Evolutionary conservation across 768 basidiomycete genomes (phyloP), one percentile per base, ranked within the genome.

Genomic region (Cyclocybe cylindracea): DNA sequence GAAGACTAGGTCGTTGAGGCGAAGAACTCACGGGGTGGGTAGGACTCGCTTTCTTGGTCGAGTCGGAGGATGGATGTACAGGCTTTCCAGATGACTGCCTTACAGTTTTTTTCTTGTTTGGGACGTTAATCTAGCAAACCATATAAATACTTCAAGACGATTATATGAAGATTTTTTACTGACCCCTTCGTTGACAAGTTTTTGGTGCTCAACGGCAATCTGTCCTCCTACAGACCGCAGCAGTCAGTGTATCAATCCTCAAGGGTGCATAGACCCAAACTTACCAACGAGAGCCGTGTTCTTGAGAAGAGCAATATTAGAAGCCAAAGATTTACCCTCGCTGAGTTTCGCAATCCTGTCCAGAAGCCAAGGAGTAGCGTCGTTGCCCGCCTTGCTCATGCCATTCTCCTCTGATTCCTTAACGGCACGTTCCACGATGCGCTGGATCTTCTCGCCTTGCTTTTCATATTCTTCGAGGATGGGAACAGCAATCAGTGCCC

Each of bases 321-420:
- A 66, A 7, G 77, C 72, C 46, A 97, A 70, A 5, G 92, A 93
- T 54, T 75, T 76, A 2, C 93, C 93, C 32, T 79, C 63, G 0
- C 89, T 93, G 43, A 98, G 74, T 65, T 96, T 88, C 11, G 79
- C 79, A 2, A 98, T 86, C 31, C 96, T 84, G 39, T 78, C 76
- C 31, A 99, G 74, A 8, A 99, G 74, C 96, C 96, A 98, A 6
- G 97, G 97, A 1, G 97, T 99, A 5, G 82, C 94, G 53, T 93
- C 90, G 60, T 97, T 98, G 2, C 97, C 97, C 13, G 78, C 74
- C 59, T 76, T 83, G 61, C 80, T 87, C 41, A 96, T 73, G 2
- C 94, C 93, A 56, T 86, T 87, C 51, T 80, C 78, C 55, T 91
- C 86, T 4, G 91, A 88, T 70, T 99, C 96, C 10, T 66, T 64